Conservation (phyloP, 306 rosid species). For the Glycine latifolia region DNA sequence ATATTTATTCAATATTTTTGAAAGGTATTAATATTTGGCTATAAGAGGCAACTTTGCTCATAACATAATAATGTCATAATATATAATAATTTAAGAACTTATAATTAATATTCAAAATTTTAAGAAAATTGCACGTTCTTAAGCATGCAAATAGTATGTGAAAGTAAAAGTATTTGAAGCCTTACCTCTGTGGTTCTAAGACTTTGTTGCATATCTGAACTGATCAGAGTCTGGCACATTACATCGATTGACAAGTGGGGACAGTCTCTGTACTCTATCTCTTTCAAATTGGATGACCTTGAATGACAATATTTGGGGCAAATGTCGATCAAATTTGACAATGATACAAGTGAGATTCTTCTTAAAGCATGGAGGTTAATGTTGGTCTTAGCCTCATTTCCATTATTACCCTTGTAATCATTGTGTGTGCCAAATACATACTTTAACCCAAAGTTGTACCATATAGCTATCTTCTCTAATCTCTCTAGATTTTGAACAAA, state of each 20-base stretch:
- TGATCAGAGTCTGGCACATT: not conserved
- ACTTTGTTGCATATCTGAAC: no score
- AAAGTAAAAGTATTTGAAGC: not conserved
- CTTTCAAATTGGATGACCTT: not conserved
- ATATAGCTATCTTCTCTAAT: not conserved
- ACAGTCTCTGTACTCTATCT: not conserved
- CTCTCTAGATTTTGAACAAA: constrained; percentile 6
- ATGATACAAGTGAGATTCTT: constrained; percentile 11
- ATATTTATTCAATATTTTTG: no score
- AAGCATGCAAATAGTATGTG: not conserved
- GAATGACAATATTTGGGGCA: not conserved
- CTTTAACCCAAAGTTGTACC: not conserved
- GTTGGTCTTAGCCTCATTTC: not conserved
- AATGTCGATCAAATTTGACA: not conserved
- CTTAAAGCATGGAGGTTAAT: not conserved
- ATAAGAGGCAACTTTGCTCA: not conserved
- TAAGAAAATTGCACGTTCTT: not conserved
- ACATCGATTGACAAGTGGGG: not conserved
- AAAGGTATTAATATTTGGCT: not conserved
- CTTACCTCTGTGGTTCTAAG: not conserved
- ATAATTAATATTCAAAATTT: not conserved
- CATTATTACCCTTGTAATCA: not conserved
- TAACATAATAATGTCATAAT: not conserved
- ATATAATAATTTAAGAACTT: not conserved
- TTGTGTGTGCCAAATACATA: not conserved